phyloP scores from a whole-genome alignment of 2,329 filamentous ascomycete genomes.

The Alternaria ethzedia region DNA sequence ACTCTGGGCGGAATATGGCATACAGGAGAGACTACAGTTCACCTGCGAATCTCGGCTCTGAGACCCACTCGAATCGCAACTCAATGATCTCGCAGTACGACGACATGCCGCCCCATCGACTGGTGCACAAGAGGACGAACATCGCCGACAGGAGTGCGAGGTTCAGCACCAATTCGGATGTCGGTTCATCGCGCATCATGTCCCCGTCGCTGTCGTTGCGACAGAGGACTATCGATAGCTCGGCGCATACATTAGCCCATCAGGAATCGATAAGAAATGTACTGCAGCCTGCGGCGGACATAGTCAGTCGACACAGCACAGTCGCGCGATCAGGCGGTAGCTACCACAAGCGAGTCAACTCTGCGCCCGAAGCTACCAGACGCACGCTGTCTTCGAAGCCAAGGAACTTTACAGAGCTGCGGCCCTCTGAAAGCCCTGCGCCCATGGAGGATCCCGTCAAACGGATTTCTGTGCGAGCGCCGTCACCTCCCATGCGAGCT shows the following conservation, averaged over 20 bases:
- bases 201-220: slow-evolving; percentile 40
- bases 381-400: slow-evolving; percentile 16
- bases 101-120: slow-evolving; percentile 54
- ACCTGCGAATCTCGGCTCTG: slow-evolving; percentile 49
- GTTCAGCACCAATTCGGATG: slow-evolving; percentile 39
- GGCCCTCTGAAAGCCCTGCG: slow-evolving; percentile 30
- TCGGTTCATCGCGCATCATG: slow-evolving; percentile 28
- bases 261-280: slow-evolving; percentile 40
- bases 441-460: neutral
- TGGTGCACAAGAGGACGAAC: slow-evolving; percentile 59
- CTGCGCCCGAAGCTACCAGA: slow-evolving; percentile 38
- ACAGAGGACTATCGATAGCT: slow-evolving; percentile 37
- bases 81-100: slow-evolving; percentile 50
- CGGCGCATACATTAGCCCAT: slow-evolving; percentile 38
- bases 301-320: slow-evolving; percentile 40
- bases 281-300: slow-evolving; percentile 45
- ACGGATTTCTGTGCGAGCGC: neutral
- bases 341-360: slow-evolving; percentile 42
- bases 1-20: slow-evolving; percentile 61
- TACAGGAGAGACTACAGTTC: slow-evolving; percentile 52
- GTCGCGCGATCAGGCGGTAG: slow-evolving; percentile 20
- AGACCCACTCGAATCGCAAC: slow-evolving; percentile 52
- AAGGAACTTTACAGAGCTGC: slow-evolving; percentile 28
- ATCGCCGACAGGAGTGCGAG: slow-evolving; percentile 54
- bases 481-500: slow-evolving; percentile 3